Conservation (phyloP, 2,329 filamentous ascomycete genomes). For the Diplodia seriata region DNA sequence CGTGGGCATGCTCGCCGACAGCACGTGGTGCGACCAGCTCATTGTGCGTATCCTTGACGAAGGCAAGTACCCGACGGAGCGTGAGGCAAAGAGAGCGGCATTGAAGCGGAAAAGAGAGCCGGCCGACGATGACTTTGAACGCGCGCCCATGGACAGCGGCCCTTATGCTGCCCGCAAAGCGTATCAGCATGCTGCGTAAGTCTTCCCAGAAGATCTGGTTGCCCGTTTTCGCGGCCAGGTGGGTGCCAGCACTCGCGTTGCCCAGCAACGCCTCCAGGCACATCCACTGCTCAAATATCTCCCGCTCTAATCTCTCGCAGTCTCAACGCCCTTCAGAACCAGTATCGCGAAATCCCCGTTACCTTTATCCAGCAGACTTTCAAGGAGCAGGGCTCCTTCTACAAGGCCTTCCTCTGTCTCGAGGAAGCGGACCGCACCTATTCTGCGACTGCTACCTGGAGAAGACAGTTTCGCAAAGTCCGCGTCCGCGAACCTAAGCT, state of each 20-base stretch:
- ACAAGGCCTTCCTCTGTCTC: conserved; percentile 47
- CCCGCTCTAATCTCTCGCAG: conserved; percentile 34
- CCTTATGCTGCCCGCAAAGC: background rate
- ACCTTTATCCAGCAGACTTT: conserved; percentile 46
- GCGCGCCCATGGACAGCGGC: background rate
- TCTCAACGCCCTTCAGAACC: conserved; percentile 49
- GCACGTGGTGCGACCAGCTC: conserved; percentile 40
- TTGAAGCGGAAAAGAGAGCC: conserved; percentile 43
- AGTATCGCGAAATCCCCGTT: conserved; percentile 49
- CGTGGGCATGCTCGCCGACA: conserved; percentile 38
- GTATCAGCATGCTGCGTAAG: conserved; percentile 22
- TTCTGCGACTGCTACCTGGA: conserved; percentile 42
- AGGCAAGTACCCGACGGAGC: conserved; percentile 46
- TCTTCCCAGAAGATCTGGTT: background rate
- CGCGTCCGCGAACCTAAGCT: conserved; percentile 30
- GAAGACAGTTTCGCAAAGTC: conserved; percentile 35
- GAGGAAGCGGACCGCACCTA: conserved; percentile 44
- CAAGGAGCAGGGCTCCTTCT: conserved; percentile 44
- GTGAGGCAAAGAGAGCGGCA: conserved; percentile 37
- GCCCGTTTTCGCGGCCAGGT: background rate
- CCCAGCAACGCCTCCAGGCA: background rate
- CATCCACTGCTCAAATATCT: background rate
- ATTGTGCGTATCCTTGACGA: conserved; percentile 43
- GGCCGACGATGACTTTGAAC: background rate
- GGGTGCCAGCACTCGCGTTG: conserved; percentile 6